Evolutionary conservation across 345 rosid genomes (phyloP).

Genomic region (Alliaria petiolata): DNA sequence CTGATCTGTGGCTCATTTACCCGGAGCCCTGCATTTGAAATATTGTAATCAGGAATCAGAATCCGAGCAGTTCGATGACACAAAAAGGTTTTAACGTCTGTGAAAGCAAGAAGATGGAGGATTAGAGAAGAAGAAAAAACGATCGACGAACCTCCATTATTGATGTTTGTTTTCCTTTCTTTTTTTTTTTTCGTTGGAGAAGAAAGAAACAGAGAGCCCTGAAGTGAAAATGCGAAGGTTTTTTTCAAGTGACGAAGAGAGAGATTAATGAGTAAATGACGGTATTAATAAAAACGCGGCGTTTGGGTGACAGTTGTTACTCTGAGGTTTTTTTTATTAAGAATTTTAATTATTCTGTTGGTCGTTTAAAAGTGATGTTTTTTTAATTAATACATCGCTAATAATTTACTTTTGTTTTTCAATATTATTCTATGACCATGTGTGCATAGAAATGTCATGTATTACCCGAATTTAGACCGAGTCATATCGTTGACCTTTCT

Average conservation of each 20-base stretch:
- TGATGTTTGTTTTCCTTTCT: neutral
- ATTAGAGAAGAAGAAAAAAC: too few relatives aligned
- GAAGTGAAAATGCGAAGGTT: neutral
- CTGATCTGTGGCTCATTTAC: too few relatives aligned
- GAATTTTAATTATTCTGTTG: neutral
- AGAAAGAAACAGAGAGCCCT: neutral
- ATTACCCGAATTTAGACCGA: neutral
- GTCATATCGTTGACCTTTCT: conserved; percentile 10
- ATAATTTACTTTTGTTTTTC: neutral
- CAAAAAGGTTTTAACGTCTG: neutral
- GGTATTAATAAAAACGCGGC: neutral
- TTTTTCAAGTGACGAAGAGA: neutral
- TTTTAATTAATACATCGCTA: neutral
- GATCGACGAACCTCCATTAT: conserved; percentile 7
- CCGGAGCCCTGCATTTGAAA: conserved; percentile 25
- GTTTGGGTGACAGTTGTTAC: conserved; percentile 13
- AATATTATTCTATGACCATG: neutral
- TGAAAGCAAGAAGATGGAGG: too few relatives aligned
- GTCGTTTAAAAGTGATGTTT: conserved; percentile 4
- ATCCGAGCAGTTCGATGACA: neutral
- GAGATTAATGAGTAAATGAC: neutral
- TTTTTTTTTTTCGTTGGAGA: neutral
- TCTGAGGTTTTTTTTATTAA: conserved; percentile 1
- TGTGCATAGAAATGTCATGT: neutral
- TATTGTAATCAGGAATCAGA: too few relatives aligned